Base-by-base conservation (phyloP, 345 rosid species). In the Punica granatum region DNA sequence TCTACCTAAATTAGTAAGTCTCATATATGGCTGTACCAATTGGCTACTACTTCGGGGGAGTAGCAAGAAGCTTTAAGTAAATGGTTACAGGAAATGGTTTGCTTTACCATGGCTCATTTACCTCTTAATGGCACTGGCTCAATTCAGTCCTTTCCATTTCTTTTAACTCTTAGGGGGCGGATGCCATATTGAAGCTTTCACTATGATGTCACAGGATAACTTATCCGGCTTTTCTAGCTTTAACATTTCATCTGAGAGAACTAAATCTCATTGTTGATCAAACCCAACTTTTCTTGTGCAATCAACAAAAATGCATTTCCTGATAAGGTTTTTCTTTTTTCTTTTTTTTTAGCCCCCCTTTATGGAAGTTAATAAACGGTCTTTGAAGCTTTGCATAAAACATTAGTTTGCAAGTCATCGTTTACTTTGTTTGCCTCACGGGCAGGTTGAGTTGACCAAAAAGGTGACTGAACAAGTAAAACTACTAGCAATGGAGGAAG, bases 401-500 rank as follows among this genome's bases (percentile, higher is more conserved):
- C 25, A 56, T 28, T 11, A 56, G 3, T 56, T 3, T 26, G 25
- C 61, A 10, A 56, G 19, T 56, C 11, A 51, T 25, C 14, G n/a
- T 51, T 65, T 49, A 46, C 48, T 44, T 66, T 73, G 51, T 75
- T 39, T 74, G 66, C 42, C 48, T 64, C 30, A 28, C 63, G 64
- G 49, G 69, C 69, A 94, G 99, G 86, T 82, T 26, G 78, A 83
- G 74, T 80, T 95, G 83, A 90, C 90, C 51, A 92, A 88, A 85
- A 95, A 85, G 76, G 97, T 95, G 69, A 95, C 97, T 9, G 97
- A 86, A 75, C 98, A 92, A 87, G 98, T 95, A 56, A 79, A 90
- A 72, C 65, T 83, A 64, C 96, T 92, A 65, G 98, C 98, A 44
- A 86, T 82, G 85, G 94, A 88, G 77, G 98, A 95, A 80, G 87